Evolutionary conservation across 225 moss, liverwort and hornwort genomes (phyloP), one percentile per base, ranked within the genome.

Genomic region (Pseudisothecium myosuroides): DNA sequence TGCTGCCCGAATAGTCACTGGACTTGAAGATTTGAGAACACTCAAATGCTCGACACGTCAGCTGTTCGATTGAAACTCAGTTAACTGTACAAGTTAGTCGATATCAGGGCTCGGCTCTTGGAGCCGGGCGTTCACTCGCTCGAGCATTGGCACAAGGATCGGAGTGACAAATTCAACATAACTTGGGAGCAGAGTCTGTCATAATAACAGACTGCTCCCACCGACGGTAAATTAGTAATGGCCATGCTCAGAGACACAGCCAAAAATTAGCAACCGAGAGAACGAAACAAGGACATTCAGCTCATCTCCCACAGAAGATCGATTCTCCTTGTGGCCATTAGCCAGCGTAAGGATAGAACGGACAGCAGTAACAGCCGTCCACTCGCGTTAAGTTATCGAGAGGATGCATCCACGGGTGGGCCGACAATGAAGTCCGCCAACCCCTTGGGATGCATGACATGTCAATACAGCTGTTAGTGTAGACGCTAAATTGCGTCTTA

Each of bases 381-480:
- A 77, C 76, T 93, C 84, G 88, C 82, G 67, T 64, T 65, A 76
- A 88, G 83, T 90, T 91, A 88, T 90, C 90, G 86, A 83, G 80
- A 80, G 87, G 55, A 80, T 88, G 91, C 92, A 91, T 68, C 87
- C 72, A 47, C 50, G 55, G 77, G 58, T 56, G 80, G 80, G 54
- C 78, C 78, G 79, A 88, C 60, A 78, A 31, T 47, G 18, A 89
- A 79, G 77, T 89, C 89, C 45, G 49, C 72, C 87, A 43, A 85
- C 52, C 80, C 59, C 81, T 75, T 79, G 66, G 20, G 66, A 32
- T 91, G 88, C 89, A 89, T 86, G 88, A 91, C 91, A 83, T 88
- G 93, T 93, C 93, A 91, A 93, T 93, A 90, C 83, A 90, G 90
- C 91, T 91, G 88, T 86, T 83, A 65, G 91, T 90, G 90, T 76